Conservation (phyloP, 2,329 filamentous ascomycete species). For the Aspergillus ibericus region DNA sequence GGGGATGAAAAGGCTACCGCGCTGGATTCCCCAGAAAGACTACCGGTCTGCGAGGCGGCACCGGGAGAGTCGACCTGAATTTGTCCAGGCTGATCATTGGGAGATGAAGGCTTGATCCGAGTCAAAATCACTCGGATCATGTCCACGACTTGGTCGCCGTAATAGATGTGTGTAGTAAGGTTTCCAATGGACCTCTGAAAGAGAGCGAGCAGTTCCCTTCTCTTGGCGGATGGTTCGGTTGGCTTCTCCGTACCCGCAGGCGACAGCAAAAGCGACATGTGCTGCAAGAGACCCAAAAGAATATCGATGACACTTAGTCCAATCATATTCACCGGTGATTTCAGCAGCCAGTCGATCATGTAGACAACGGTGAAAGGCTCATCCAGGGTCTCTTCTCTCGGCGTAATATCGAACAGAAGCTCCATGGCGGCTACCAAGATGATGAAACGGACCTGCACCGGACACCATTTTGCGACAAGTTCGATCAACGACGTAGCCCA, state of each 20-base stretch:
- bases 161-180: constrained; percentile 92
- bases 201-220: constrained; percentile 65
- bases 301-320: constrained; percentile 96
- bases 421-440: constrained; percentile 84
- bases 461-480: constrained; percentile 80
- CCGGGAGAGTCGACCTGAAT: constrained; percentile 53
- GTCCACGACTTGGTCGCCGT: constrained; percentile 91
- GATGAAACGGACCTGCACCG: constrained; percentile 90
- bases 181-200: constrained; percentile 85
- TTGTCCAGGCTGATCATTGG: constrained; percentile 48
- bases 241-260: constrained; percentile 48
- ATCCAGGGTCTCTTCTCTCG: constrained; percentile 69
- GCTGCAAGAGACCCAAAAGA: constrained; percentile 77
- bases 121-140: constrained; percentile 82
- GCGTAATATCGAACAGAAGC: constrained; percentile 65
- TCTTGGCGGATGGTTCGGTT: constrained; percentile 32
- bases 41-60: constrained; percentile 49
- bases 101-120: constrained; percentile 67
- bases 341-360: constrained; percentile 78
- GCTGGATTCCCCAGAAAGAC: constrained; percentile 24
- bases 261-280: constrained; percentile 75
- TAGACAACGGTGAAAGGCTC: constrained; percentile 74
- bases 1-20: constrained; percentile 60
- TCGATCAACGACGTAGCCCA: constrained; percentile 85
- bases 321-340: constrained; percentile 89